A percentile compares a stretch with the other conserved stretches of the same genome.
Evolutionary conservation across 2,329 filamentous ascomycete species (phyloP).

Genomic region (Penicillium sp.): DNA sequence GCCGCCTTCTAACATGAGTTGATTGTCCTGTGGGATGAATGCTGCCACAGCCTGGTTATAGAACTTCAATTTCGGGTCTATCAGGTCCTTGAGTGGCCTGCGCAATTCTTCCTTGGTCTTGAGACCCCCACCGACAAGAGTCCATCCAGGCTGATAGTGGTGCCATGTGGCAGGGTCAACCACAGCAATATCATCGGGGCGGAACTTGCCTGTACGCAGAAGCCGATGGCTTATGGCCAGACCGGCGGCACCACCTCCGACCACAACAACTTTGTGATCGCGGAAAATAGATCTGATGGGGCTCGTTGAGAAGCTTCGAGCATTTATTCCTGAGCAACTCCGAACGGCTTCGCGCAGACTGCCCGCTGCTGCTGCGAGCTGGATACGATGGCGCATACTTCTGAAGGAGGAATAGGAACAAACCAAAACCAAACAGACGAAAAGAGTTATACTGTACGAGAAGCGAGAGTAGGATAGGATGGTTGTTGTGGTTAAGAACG

Average conservation of each 20-base stretch:
- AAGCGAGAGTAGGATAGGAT: too few relatives aligned
- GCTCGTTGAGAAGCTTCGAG: background rate
- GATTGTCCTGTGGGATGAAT: conserved; percentile 56
- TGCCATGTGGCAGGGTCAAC: conserved; percentile 62
- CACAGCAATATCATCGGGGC: conserved; percentile 58
- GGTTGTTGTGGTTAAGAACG: too few relatives aligned
- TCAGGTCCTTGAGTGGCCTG: conserved; percentile 46
- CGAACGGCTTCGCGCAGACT: too few relatives aligned
- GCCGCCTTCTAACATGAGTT: conserved; percentile 53
- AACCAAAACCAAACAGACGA: too few relatives aligned
- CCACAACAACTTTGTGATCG: conserved; percentile 62
- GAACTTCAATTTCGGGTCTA: conserved; percentile 59
- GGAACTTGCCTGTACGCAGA: conserved; percentile 55
- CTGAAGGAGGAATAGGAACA: too few relatives aligned
- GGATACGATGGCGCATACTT: too few relatives aligned
- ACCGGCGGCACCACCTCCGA: conserved; percentile 65
- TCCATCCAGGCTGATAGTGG: conserved; percentile 68
- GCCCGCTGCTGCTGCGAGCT: too few relatives aligned
- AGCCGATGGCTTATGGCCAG: conserved; percentile 65
- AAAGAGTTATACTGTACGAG: too few relatives aligned
- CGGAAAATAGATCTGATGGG: conserved; percentile 24
- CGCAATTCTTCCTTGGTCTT: conserved; percentile 60
- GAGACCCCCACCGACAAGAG: conserved; percentile 62
- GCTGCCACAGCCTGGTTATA: conserved; percentile 52
- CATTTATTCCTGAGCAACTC: too few relatives aligned